Base-by-base conservation (phyloP, 1,139 yeast species). In the Blastobotrys elegans region DNA sequence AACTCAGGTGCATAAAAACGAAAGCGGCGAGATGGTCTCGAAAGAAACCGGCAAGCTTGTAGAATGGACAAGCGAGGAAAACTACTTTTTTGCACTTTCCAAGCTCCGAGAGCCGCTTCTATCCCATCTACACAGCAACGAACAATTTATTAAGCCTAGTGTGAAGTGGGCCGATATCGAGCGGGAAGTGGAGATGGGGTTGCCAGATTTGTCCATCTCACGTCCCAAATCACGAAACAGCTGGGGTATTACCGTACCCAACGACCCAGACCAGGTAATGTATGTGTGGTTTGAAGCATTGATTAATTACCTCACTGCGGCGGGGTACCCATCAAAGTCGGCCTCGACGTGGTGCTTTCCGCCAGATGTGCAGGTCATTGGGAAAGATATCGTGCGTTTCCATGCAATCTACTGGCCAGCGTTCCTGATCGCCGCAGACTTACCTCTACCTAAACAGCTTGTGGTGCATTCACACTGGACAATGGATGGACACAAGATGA, bases 271-370 rank as follows among this genome's bases (percentile, higher is more conserved):
- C 0, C 97, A 92, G 60, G 82, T 77, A 46, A 82, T 92, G 50
- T 92, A 92, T 59, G 99, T 92, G 8, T 92, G 99, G 99, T 84
- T 92, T 53, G 99, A 92, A 67, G 99, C 99, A 0, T 73, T 92
- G 47, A 74, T 86, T 42, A 92, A 89, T 62, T 92, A 92, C 62
- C 50, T 89, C 8, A 86, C 97, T 0, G 79, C 88, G 0, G 72
- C 82, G 3, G 89, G 87, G 1, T 85, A 79, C 50, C 82, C 87
- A 3, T 50, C 48, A 21, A 22, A 50, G 7, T 53, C 49, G 4
- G 46, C 34, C 22, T 53, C 47, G n/a, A 47, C 48, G 18, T 49
- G 55, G 30, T 30, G 49, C 43, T 80, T 82, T 80, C 84, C 84
- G 0, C 79, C 72, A 0, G 76, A 90, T 5, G 79, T 82, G 0